Evolutionary conservation across 192 early-diverging fungal genomes (phyloP).

Genomic region (Mortierella alpina): DNA sequence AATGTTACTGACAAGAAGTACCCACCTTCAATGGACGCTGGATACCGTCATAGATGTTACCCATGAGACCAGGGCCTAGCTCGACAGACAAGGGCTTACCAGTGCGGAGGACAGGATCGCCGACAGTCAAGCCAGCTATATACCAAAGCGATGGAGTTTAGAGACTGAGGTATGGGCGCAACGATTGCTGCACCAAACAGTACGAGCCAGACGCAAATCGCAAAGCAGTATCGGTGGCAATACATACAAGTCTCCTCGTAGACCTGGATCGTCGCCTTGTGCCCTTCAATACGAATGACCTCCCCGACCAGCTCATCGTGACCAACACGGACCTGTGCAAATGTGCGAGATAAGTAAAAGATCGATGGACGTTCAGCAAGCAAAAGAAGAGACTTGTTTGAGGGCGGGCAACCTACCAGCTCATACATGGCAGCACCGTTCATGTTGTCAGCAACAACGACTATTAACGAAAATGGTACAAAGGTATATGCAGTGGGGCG

Average conservation of each 20-base stretch:
- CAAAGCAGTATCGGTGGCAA: neutral
- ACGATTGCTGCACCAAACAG: neutral
- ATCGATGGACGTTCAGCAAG: neutral
- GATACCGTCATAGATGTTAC: conserved; percentile 99
- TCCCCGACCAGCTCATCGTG: conserved; percentile 98
- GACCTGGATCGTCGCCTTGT: conserved; percentile 99
- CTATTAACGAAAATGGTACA: conserved; percentile 55
- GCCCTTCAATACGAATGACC: conserved; percentile 98
- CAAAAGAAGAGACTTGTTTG: neutral
- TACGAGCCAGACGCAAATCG: neutral
- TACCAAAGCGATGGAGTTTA: neutral
- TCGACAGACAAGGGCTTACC: conserved; percentile 99
- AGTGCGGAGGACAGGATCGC: conserved; percentile 98
- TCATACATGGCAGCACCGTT: conserved; percentile 97
- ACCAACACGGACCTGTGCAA: conserved; percentile 89
- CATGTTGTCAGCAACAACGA: conserved; percentile 99
- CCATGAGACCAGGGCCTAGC: conserved; percentile 95
- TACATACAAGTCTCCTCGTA: conserved; percentile 97
- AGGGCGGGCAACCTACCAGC: conserved; percentile 73
- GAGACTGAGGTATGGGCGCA: neutral
- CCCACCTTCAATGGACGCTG: conserved; percentile 94
- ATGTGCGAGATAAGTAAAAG: neutral
- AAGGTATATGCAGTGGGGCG: neutral
- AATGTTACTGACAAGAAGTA: neutral
- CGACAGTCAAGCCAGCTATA: conserved; percentile 95